Evolutionary conservation across 2,329 filamentous ascomycete species (phyloP), one percentile per base, ranked within the genome.

Genomic region (Orbilia oligospora): DNA sequence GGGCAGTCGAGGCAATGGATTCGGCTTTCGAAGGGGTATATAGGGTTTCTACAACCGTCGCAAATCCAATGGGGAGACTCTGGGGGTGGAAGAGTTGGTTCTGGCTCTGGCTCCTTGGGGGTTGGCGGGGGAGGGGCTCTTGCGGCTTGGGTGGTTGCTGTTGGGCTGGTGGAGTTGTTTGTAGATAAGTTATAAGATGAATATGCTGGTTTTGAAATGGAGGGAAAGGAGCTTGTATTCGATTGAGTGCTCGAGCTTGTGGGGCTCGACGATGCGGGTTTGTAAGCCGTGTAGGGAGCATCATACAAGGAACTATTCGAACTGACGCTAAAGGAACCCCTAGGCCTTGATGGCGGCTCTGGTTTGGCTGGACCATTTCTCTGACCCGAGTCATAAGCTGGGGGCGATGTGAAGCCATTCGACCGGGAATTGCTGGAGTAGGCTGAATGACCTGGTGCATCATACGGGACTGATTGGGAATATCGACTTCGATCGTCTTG

Each of bases 1-100:
- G 67, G 61, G 24, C 73, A 77, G 18, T 71, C 67, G n/a, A 71
- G 61, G 48, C 73, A 77, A 38, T 77, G 73, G 51, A 77, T 77
- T 38, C 73, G 67, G n/a, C 67, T 71, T 33, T 71, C 67, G 22
- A 71, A 71, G 1, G 73, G 73, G 10, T 71, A 71, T 14, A 77
- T 77, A 2, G 73, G 67, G 27, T 71, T 63, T 48, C n/a, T 20
- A 51, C 73, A 77, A 38, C 61, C 73, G 14, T 77, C 73, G 18
- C 73, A 77, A 20, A 71, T 53, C 73, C 73, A 77, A n/a, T 77
- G 73, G 1, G 73, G 73, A 8, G 51, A 58, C 24, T 71, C 56
- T 18, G 67, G 67, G 9, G 67, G 58, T 27, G 67, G 67, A 3
- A 55, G 53, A 2, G 33, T 71, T 46, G 58, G 55, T 61, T 66